A percentile compares a stretch with the other conserved stretches of the same genome.
Conservation (phyloP, 2,329 filamentous ascomycete species). For the Colletotrichum chlorophyti region DNA sequence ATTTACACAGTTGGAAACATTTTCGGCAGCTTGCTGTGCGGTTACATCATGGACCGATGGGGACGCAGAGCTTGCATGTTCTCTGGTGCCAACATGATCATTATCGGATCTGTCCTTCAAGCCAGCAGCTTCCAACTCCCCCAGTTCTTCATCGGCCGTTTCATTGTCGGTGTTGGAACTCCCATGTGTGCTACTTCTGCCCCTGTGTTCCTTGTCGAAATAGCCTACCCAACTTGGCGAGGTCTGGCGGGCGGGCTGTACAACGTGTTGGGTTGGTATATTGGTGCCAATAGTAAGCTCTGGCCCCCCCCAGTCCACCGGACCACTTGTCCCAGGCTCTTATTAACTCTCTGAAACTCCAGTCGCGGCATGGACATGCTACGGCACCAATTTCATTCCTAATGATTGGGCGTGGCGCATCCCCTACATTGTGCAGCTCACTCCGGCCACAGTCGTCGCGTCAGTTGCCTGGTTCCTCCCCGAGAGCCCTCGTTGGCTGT, state of each 20-base stretch:
- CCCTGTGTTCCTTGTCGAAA: slow-evolving; percentile 29
- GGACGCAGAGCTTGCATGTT: slow-evolving; percentile 30
- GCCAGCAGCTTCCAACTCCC: slow-evolving; percentile 26
- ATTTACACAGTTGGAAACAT: slow-evolving; percentile 31
- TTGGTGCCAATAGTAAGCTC: slow-evolving; percentile 31
- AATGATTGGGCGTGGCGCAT: slow-evolving; percentile 57
- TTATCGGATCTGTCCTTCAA: slow-evolving; percentile 30
- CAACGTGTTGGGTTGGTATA: slow-evolving; percentile 31
- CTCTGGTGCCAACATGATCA: slow-evolving; percentile 22
- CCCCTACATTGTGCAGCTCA: slow-evolving; percentile 51
- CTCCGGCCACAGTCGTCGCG: slow-evolving; percentile 50
- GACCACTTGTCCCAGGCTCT: background rate
- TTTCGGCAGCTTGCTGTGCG: slow-evolving; percentile 24
- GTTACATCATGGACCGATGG: slow-evolving; percentile 32
- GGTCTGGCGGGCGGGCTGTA: slow-evolving; percentile 30
- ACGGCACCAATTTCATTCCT: slow-evolving; percentile 49
- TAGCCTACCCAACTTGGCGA: slow-evolving; percentile 31
- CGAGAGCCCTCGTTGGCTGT: slow-evolving; percentile 53
- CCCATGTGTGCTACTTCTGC: slow-evolving; percentile 30
- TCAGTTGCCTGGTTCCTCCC: slow-evolving; percentile 54
- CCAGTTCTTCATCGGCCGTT: slow-evolving; percentile 30
- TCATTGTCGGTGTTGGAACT: slow-evolving; percentile 26
- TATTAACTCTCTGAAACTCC: background rate
- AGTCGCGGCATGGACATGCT: slow-evolving; percentile 52
- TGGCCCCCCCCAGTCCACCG: background rate